Evolutionary conservation across 805 yeast genomes (phyloP).

Genomic region (Yamadazyma tumulicola): DNA sequence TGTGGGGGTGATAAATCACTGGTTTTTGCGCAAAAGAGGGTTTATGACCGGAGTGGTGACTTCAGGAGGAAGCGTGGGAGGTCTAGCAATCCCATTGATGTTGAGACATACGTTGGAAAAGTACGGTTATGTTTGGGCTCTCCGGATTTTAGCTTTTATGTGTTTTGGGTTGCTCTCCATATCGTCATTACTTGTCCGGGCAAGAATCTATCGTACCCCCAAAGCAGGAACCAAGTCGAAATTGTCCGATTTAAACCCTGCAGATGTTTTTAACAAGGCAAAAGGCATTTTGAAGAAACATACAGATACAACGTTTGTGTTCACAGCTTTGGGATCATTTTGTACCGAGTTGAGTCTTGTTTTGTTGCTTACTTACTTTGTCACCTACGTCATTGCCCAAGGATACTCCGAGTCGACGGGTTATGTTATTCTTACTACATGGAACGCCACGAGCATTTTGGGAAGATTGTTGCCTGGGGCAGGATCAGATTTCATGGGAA

Average conservation of each 20-base stretch:
- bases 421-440: slow-evolving; percentile 43
- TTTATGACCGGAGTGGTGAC: slow-evolving; percentile 56
- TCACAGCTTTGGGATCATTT: slow-evolving; percentile 31
- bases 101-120: slow-evolving; percentile 42
- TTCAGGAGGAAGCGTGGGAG: slow-evolving; percentile 68
- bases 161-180: slow-evolving; percentile 23
- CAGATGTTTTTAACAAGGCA: neutral
- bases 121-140: slow-evolving; percentile 58
- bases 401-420: slow-evolving; percentile 44
- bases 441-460: slow-evolving; percentile 44
- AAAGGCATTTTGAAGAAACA: slow-evolving; percentile 5
- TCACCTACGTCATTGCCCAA: slow-evolving; percentile 52
- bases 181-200: slow-evolving; percentile 24
- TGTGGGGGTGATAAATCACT: slow-evolving; percentile 60
- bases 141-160: slow-evolving; percentile 43
- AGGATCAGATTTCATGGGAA: slow-evolving; percentile 52
- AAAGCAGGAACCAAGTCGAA: neutral
- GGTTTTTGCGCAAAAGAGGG: slow-evolving; percentile 61
- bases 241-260: neutral
- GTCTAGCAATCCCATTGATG: slow-evolving; percentile 56
- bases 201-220: slow-evolving; percentile 17
- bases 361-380: slow-evolving; percentile 50
- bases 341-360: slow-evolving; percentile 51
- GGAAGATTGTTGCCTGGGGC: slow-evolving; percentile 58
- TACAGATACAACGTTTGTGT: slow-evolving; percentile 18